Conservation (phyloP, 2,329 filamentous ascomycete genomes). For the Claviceps africana region DNA sequence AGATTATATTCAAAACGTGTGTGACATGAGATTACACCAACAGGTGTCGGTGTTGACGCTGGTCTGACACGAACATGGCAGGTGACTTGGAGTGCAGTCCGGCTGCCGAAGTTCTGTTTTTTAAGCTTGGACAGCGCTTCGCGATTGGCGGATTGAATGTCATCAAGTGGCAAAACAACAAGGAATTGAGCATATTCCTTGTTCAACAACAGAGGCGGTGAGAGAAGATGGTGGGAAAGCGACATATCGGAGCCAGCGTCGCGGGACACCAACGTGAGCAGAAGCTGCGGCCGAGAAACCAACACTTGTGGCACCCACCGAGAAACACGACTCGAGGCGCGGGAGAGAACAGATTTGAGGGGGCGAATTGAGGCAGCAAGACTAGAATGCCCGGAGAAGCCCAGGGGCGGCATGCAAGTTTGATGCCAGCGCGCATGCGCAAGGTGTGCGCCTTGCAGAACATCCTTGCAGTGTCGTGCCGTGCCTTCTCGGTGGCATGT, state of each 20-base stretch:
- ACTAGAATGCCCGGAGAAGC: conserved; percentile 1
- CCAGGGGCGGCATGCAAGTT: conserved; percentile 1
- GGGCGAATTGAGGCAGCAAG: conserved; percentile 3
- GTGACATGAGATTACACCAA: not conserved
- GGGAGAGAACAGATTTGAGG: not conserved
- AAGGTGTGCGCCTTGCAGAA: conserved; percentile 7
- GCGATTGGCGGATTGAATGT: not conserved
- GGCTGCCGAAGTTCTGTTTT: not conserved
- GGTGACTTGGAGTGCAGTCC: conserved; percentile 1
- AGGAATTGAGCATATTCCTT: not conserved
- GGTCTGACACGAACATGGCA: conserved; percentile 1
- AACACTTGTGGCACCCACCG: not conserved
- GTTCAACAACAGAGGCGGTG: conserved; percentile 6
- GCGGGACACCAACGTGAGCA: conserved; percentile 3
- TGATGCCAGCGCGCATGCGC: not conserved
- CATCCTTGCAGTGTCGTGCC: conserved; percentile 10
- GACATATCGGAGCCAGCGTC: conserved; percentile 3
- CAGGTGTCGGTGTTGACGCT: not conserved
- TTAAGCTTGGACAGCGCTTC: not conserved
- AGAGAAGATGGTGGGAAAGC: conserved; percentile 6
- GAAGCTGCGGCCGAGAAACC: conserved; percentile 2
- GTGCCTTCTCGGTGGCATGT: not conserved
- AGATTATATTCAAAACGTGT: not conserved
- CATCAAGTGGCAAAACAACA: conserved; percentile 3
- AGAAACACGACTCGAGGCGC: not conserved